These are phyloP conservation scores for Teratosphaeria gauchensis DNA, from an alignment of 2,329 filamentous ascomycete species.

Conservation along the genomic window DNA sequence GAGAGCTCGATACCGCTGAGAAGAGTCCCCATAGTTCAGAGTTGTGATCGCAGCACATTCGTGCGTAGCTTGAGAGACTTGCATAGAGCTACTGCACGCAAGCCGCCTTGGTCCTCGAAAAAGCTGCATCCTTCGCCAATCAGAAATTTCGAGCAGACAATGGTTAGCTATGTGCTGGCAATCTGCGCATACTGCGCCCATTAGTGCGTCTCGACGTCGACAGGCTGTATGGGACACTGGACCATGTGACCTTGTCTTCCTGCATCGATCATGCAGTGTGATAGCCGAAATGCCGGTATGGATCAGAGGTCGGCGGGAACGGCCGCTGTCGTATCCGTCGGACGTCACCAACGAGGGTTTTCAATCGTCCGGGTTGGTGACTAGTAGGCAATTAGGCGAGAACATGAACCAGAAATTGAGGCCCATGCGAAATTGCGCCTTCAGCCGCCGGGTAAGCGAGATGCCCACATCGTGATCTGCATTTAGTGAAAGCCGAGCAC, in stretches of 20 bases:
- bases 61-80: background rate
- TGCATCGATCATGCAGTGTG: background rate
- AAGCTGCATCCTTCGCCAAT: background rate
- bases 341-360: background rate
- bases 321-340: background rate
- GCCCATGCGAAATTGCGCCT: background rate
- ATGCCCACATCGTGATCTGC: background rate
- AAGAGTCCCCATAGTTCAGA: background rate
- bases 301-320: background rate
- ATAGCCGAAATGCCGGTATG: background rate
- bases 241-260: background rate
- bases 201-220: slow-evolving; percentile 1
- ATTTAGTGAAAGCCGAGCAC: background rate
- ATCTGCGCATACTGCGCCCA: background rate
- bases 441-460: background rate
- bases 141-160: background rate
- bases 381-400: background rate
- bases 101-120: background rate
- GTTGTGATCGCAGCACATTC: background rate
- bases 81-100: background rate
- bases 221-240: background rate
- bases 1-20: background rate
- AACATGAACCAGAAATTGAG: background rate
- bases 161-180: slow-evolving; percentile 2
- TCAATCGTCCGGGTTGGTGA: background rate